These are phyloP conservation scores for Ganoderma boninense DNA, from an alignment of 1,284 basidiomycete species.

Conservation along the genomic window DNA sequence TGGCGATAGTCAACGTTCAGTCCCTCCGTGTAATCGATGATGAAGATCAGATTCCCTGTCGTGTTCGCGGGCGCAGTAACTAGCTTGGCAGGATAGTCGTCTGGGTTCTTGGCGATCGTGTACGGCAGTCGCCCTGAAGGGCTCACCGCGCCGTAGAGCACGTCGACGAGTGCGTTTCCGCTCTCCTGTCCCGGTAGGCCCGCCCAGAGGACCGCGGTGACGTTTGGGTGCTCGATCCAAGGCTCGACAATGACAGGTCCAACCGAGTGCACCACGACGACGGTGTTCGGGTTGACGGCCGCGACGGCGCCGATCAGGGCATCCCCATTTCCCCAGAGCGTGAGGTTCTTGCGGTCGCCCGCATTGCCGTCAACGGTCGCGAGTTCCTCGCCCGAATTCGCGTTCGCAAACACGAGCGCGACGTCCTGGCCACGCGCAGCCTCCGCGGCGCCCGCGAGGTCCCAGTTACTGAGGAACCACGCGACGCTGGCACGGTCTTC, in stretches of 20 bases:
- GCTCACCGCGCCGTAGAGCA: slow-evolving; percentile 78
- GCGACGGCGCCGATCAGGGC: slow-evolving; percentile 7
- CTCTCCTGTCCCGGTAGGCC: slow-evolving; percentile 78
- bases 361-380: no score
- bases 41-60: slow-evolving; percentile 53
- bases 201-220: slow-evolving; percentile 79
- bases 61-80: slow-evolving; percentile 48
- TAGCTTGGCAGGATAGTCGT: slow-evolving; percentile 74
- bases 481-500: slow-evolving; percentile 57
- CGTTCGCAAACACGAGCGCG: slow-evolving; percentile 77
- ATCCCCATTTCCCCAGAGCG: slow-evolving; percentile 48
- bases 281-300: slow-evolving; percentile 73
- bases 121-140: slow-evolving; percentile 83
- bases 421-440: slow-evolving; percentile 63
- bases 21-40: slow-evolving; percentile 69
- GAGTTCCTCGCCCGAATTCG: slow-evolving; percentile 81
- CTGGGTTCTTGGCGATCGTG: slow-evolving; percentile 75
- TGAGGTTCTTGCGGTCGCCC: slow-evolving; percentile 86
- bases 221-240: slow-evolving; percentile 83
- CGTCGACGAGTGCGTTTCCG: slow-evolving; percentile 79
- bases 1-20: slow-evolving; percentile 81
- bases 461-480: slow-evolving; percentile 73
- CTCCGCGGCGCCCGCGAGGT: slow-evolving; percentile 57
- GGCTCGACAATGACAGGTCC: slow-evolving; percentile 77
- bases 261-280: slow-evolving; percentile 81